A percentile compares a stretch with the other conserved stretches of the same genome.
Evolutionary conservation across 108 stramenopile species (phyloP).

Genomic region (Nitzschia sp.): DNA sequence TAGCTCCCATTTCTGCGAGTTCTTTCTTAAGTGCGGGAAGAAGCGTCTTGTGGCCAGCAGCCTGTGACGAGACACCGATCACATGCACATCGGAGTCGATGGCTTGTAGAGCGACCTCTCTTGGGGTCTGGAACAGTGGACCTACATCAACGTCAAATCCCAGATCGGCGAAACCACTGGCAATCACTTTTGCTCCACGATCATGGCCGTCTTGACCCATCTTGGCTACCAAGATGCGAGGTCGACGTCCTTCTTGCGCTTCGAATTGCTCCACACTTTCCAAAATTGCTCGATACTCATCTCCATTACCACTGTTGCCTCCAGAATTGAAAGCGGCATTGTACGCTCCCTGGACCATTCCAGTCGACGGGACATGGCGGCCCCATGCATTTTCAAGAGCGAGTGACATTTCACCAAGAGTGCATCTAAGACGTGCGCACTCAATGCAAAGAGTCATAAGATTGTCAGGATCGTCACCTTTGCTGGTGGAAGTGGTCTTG

Average conservation of each 20-base stretch:
- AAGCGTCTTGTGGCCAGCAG: slow-evolving; percentile 97
- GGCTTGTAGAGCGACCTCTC: slow-evolving; percentile 94
- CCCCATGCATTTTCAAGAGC: slow-evolving; percentile 97
- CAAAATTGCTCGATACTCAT: slow-evolving; percentile 82
- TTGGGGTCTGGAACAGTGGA: slow-evolving; percentile 95
- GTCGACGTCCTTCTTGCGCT: slow-evolving; percentile 89
- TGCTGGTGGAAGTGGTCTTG: slow-evolving; percentile 63
- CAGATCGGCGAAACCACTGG: slow-evolving; percentile 94
- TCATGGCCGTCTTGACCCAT: slow-evolving; percentile 99
- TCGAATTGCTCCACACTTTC: slow-evolving; percentile 88
- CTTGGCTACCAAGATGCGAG: slow-evolving; percentile 96
- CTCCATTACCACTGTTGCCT: slow-evolving; percentile 13
- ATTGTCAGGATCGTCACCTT: slow-evolving; percentile 85
- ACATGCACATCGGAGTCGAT: slow-evolving; percentile 97
- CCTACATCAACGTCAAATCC: slow-evolving; percentile 98
- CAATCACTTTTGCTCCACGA: slow-evolving; percentile 98
- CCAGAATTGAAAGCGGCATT: slow-evolving; percentile 57
- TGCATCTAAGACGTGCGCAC: slow-evolving; percentile 82
- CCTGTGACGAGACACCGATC: slow-evolving; percentile 95
- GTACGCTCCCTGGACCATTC: slow-evolving; percentile 96
- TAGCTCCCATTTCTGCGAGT: slow-evolving; percentile 80
- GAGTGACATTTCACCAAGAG: slow-evolving; percentile 95
- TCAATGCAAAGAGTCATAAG: slow-evolving; percentile 91
- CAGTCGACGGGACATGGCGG: slow-evolving; percentile 84
- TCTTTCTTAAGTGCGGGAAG: slow-evolving; percentile 90